Evolutionary conservation across 352 stramenopile genomes (phyloP), one percentile per base, ranked within the genome.

Genomic region (Bremia lactucae): DNA sequence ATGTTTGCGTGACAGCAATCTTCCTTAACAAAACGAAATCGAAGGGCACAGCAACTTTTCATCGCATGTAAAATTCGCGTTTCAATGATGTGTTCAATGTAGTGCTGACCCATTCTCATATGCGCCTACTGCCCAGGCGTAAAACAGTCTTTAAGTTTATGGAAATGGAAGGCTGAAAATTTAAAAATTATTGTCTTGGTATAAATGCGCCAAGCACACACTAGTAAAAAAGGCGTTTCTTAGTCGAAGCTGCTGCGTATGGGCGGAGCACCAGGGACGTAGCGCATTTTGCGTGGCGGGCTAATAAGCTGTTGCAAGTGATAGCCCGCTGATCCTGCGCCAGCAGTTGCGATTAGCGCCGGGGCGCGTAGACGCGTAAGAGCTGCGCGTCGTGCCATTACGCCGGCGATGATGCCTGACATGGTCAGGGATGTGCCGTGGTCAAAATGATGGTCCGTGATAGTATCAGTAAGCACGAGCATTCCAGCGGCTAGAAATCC

Each of bases 381-480:
- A 31, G 68, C 36, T 11, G 76, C 72, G 36, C 71, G 71, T 11
- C 59, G 51, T 2, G 57, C 62, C 66, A 75, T 83, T 36, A 88
- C 62, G 15, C 62, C 59, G 2, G 71, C 54, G 50, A 88, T 81
- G 46, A 88, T 25, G 1, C 66, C 56, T 9, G 76, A 85, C 76
- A 88, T 88, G 29, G 58, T 55, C 22, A 82, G 48, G 22, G 68
- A 78, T 23, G 76, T 85, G 42, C 66, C 59, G 46, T 88, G 76
- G 26, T 64, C 55, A 43, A 88, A 88, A 25, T 71, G 65, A 42
- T 86, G 66, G 24, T 88, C 69, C 18, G 62, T 71, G 58, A 88
- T 88, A 11, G 64, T 67, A 28, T 86, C 73, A 0, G 69, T 81
- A 23, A 85, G 47, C 31, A 82, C 76, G 19, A 88, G 49, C 48